Base-by-base conservation (phyloP, 345 rosid genomes). In the Chamaenerion angustifolium region DNA sequence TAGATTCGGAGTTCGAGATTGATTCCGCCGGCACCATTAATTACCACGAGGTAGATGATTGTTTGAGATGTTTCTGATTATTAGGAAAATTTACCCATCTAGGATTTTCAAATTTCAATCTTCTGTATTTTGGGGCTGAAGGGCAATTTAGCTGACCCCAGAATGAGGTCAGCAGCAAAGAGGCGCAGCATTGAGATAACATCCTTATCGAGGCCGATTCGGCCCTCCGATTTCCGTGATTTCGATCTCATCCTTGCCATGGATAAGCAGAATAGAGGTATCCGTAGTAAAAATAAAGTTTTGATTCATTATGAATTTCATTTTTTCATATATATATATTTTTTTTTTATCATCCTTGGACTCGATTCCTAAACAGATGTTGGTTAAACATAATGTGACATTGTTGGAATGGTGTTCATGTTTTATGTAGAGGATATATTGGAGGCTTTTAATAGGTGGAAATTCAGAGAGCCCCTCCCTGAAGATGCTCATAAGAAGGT, bases 11-110 rank as follows among this genome's bases (percentile, higher is more conserved):
- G 27, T 85, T 90, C 76, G 71, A 62, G 52, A 83, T 90, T 21
- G 98, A 85, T 68, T 90, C 98, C 54, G 98, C 95, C 17, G 98
- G 96, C 46, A 86, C 95, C 65, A 86, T 82, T 64, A 41, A 63
- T 67, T 86, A 73, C 63, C 98, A 92, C 27, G 96, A 92, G 89
- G 98, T 86, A 52, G 52, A 14, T 46, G n/a, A 13, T 41, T 42
- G 56, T 31, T 31, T 31, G 37, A 31, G 37, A 31, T 31, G 37
- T 3, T 31, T 31, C 37, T 31, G 37, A 31, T 43, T 40, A 14
- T 18, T n/a, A 16, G 4, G 40, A 42, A 3, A 44, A 43, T 16
- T 8, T 6, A 17, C 37, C 37, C 8, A 8, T 31, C 37, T 31
- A 31, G n/a, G 41, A 13, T 27, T n/a, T 42, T 40, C 45, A 15